A percentile compares a stretch with the other conserved stretches of the same genome.
Evolutionary conservation across 768 basidiomycete genomes (phyloP).

Genomic region (Leccinum uliginosum): DNA sequence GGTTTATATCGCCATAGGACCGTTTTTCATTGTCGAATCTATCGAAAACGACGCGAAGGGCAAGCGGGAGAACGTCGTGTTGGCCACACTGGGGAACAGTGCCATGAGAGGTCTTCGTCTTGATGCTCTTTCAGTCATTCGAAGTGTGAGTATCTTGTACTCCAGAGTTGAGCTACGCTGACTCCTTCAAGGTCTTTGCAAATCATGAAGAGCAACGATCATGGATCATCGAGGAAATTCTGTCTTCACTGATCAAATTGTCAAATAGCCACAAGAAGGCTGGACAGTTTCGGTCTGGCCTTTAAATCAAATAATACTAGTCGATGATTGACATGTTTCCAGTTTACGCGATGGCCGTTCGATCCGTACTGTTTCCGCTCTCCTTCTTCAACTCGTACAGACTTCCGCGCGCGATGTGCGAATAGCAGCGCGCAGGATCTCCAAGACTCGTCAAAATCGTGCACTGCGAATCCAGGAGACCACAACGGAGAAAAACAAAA

Average conservation of each 20-base stretch:
- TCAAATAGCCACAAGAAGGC: slow-evolving; percentile 88
- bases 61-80: slow-evolving; percentile 53
- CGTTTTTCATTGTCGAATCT: slow-evolving; percentile 85
- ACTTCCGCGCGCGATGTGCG: slow-evolving; percentile 89
- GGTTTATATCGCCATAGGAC: slow-evolving; percentile 90
- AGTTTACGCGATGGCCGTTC: slow-evolving; percentile 88
- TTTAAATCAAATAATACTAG: neutral
- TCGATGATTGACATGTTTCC: neutral
- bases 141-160: slow-evolving; percentile 57
- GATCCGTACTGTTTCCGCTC: slow-evolving; percentile 89
- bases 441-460: slow-evolving; percentile 57
- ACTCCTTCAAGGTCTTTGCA: slow-evolving; percentile 70
- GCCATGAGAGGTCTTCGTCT: slow-evolving; percentile 80
- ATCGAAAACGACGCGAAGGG: slow-evolving; percentile 52
- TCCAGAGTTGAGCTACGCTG: neutral
- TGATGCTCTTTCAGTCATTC: slow-evolving; percentile 77
- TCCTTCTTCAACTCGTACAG: slow-evolving; percentile 94
- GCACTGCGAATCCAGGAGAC: slow-evolving; percentile 64
- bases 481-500: slow-evolving; percentile 42
- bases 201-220: slow-evolving; percentile 86
- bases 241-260: slow-evolving; percentile 84
- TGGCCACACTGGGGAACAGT: slow-evolving; percentile 67
- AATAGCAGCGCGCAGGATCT: slow-evolving; percentile 58
- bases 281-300: slow-evolving; percentile 76
- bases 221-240: slow-evolving; percentile 98